Evolutionary conservation across 1,284 basidiomycete species (phyloP), one percentile per base, ranked within the genome.

Genomic region (Ceratobasidium theobromae): DNA sequence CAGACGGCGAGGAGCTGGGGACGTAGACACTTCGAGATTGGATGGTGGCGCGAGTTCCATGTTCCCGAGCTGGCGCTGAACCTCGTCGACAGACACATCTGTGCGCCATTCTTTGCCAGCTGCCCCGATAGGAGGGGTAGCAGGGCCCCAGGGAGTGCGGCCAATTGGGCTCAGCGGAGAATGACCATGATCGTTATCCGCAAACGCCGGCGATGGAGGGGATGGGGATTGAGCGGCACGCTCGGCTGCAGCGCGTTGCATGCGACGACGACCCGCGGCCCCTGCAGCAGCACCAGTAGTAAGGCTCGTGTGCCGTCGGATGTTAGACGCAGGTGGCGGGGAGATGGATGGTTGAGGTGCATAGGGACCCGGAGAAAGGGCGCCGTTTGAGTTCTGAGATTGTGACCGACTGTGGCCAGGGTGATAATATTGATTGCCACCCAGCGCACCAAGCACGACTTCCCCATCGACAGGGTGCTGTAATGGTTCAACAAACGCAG

Each of bases 301-400:
- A 52, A 92, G 80, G 68, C 87, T 89, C 67, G 88, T 86, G 74
- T 92, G 88, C 67, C 90, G 81, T 51, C 90, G 85, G 30, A 92
- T 87, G 55, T 82, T 82, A 1, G 86, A 81, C 40, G 77, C 82
- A 21, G 82, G 80, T n/a, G 86, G 82, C 52, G 51, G 45, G 8
- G 58, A 53, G 40, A 46, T 32, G 18, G 48, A 54, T 11, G 40
- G 49, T 25, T 38, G 41, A 27, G 66, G 53, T 25, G 53, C 68
- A 67, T 66, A 80, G 81, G 70, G 81, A 79, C 28, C 79, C 43
- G 53, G 68, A 68, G 48, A 76, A 77, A 73, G 84, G 87, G 68
- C 57, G 43, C 57, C 57, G 84, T 84, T 41, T 86, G 83, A 12
- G 86, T 85, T 52, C 87, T 78, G 2, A 86, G 85, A 4, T 86